These are phyloP conservation scores for Pestalotiopsis sp. DNA, from an alignment of 2,329 filamentous ascomycete genomes.

Conservation along the genomic window DNA sequence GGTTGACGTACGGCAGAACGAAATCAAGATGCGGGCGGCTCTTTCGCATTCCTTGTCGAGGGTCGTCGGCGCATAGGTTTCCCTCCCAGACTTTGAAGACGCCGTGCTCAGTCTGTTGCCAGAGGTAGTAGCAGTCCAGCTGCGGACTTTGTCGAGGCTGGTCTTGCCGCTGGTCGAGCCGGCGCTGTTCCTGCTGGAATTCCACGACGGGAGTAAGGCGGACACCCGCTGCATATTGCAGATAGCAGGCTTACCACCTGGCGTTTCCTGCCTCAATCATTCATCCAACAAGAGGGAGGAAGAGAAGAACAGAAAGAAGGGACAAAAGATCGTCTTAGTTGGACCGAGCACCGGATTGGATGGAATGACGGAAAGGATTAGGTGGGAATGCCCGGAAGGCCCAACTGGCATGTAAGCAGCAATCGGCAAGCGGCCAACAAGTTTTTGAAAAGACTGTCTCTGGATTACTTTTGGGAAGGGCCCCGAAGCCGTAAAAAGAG, in stretches of 20 bases:
- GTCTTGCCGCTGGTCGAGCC: conserved; percentile 26
- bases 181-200: conserved; percentile 34
- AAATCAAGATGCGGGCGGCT: conserved; percentile 84
- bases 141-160: conserved; percentile 41
- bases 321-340: neutral
- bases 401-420: neutral
- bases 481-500: conserved; percentile 1
- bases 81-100: conserved; percentile 60
- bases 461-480: neutral
- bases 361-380: neutral
- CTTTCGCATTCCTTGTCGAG: conserved; percentile 91
- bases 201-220: conserved; percentile 43
- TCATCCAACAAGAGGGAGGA: neutral
- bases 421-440: neutral
- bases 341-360: neutral
- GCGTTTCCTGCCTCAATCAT: neutral
- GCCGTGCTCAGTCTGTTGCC: conserved; percentile 67
- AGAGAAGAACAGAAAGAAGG: neutral
- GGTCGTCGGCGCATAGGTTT: conserved; percentile 84
- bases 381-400: neutral
- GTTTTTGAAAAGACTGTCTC: neutral
- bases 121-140: conserved; percentile 57
- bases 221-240: conserved; percentile 49
- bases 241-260: conserved; percentile 19
- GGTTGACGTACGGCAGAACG: conserved; percentile 75